Conservation (phyloP, 169 alveolate species). For the Eimeria necatrix region DNA sequence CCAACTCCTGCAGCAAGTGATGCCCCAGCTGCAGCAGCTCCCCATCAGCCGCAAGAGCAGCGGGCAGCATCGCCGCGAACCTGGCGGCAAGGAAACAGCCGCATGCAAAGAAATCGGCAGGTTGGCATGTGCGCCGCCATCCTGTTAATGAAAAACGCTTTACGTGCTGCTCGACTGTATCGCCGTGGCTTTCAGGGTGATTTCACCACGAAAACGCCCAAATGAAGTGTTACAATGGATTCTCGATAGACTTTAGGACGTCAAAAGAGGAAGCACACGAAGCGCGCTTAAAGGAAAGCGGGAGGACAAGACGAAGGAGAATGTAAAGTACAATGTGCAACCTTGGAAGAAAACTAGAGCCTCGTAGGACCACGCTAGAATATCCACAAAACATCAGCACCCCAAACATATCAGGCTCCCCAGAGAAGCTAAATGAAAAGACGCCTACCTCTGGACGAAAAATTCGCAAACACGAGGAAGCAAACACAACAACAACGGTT, state of each 20-base stretch:
- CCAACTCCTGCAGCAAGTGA: constrained; percentile 30
- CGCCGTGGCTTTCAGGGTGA: no score
- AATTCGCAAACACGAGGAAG: constrained; percentile 30
- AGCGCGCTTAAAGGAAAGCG: not conserved
- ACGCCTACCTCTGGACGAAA: constrained; percentile 6
- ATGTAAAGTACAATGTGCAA: no score
- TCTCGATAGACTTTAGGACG: no score
- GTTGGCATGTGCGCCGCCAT: no score
- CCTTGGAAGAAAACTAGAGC: no score
- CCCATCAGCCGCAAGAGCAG: constrained; percentile 46
- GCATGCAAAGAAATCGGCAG: not conserved
- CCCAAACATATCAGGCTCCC: not conserved
- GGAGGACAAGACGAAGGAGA: no score
- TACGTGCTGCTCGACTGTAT: not conserved
- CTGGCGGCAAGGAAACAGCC: not conserved
- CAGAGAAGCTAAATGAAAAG: not conserved
- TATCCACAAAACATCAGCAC: not conserved
- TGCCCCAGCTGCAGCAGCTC: constrained; percentile 43
- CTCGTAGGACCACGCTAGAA: not conserved
- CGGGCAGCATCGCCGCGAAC: constrained; percentile 4
- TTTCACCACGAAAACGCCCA: no score
- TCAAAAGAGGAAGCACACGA: not conserved
- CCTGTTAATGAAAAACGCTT: not conserved
- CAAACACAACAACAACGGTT: constrained; percentile 16
- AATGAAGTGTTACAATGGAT: no score